Conservation (phyloP, 495 filamentous ascomycete genomes). For the Xylaria nigripes region DNA sequence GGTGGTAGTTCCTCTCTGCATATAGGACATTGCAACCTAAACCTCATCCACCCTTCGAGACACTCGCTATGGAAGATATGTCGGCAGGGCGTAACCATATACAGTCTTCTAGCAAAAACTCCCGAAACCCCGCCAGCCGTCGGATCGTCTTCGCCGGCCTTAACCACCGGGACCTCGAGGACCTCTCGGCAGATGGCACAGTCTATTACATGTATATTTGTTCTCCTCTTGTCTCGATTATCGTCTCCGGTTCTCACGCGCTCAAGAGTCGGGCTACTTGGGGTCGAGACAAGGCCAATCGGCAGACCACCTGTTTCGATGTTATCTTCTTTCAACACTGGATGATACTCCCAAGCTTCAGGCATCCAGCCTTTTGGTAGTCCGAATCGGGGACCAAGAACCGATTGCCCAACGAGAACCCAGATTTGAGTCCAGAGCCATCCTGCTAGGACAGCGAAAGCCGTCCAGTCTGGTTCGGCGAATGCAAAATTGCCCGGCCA, state of each 20-base stretch:
- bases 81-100: slow-evolving; percentile 96
- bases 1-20: slow-evolving; percentile 85
- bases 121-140: slow-evolving; percentile 52
- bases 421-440: slow-evolving; percentile 95
- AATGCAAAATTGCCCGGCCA: slow-evolving; percentile 69
- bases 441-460: slow-evolving; percentile 53
- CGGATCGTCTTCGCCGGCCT: slow-evolving; percentile 44
- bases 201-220: slow-evolving; percentile 48
- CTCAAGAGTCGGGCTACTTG: slow-evolving; percentile 28
- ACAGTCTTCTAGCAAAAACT: slow-evolving; percentile 66
- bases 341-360: slow-evolving; percentile 90
- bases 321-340: slow-evolving; percentile 76
- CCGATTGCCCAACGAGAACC: slow-evolving; percentile 65
- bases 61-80: slow-evolving; percentile 94
- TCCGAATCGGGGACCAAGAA: slow-evolving; percentile 74
- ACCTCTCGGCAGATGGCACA: slow-evolving; percentile 93
- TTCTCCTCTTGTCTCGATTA: slow-evolving; percentile 34
- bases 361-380: slow-evolving; percentile 61
- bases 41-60: slow-evolving; percentile 93
- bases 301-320: slow-evolving; percentile 69
- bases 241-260: slow-evolving; percentile 19
- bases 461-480: slow-evolving; percentile 57
- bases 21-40: slow-evolving; percentile 88
- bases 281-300: slow-evolving; percentile 52
- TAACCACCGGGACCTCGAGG: slow-evolving; percentile 77